A percentile compares a stretch with the other conserved stretches of the same genome.
Conservation (phyloP, 2,329 filamentous ascomycete species). For the Clonostachys solani region DNA sequence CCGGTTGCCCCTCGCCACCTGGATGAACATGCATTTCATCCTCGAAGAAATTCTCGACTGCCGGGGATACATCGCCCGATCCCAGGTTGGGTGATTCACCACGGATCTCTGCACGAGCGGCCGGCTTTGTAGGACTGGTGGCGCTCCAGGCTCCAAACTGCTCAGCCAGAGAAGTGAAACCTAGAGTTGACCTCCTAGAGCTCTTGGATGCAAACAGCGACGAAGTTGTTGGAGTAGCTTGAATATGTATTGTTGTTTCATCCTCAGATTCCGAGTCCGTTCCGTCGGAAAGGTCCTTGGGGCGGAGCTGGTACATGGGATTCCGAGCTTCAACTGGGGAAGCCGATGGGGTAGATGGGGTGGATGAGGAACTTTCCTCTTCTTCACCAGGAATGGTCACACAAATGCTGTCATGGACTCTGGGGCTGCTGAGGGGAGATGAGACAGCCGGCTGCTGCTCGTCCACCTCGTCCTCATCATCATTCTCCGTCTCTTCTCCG, state of each 20-base stretch:
- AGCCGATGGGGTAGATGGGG: no score
- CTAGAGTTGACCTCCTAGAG: constrained; percentile 22
- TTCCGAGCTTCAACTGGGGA: background rate
- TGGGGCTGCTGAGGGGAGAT: no score
- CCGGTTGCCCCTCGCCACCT: constrained; percentile 5
- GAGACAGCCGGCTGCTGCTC: no score
- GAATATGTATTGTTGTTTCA: background rate
- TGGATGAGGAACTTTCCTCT: no score
- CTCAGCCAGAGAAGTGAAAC: constrained; percentile 61
- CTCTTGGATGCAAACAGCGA: constrained; percentile 10
- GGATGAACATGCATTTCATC: constrained; percentile 48
- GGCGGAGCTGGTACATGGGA: constrained; percentile 32
- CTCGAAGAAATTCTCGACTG: constrained; percentile 49
- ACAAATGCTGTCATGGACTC: no score
- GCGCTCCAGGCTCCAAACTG: constrained; percentile 61
- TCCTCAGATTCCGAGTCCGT: constrained; percentile 31
- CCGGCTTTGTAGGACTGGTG: constrained; percentile 43
- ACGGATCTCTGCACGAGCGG: no score
- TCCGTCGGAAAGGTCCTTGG: constrained; percentile 40
- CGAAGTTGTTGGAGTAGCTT: background rate
- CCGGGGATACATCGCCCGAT: background rate
- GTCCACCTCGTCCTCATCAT: no score
- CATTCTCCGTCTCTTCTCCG: no score
- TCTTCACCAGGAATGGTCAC: no score
- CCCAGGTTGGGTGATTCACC: background rate